These are phyloP conservation scores for Pythium scleroteichum DNA, from an alignment of 352 stramenopile species.

Conservation along the genomic window DNA sequence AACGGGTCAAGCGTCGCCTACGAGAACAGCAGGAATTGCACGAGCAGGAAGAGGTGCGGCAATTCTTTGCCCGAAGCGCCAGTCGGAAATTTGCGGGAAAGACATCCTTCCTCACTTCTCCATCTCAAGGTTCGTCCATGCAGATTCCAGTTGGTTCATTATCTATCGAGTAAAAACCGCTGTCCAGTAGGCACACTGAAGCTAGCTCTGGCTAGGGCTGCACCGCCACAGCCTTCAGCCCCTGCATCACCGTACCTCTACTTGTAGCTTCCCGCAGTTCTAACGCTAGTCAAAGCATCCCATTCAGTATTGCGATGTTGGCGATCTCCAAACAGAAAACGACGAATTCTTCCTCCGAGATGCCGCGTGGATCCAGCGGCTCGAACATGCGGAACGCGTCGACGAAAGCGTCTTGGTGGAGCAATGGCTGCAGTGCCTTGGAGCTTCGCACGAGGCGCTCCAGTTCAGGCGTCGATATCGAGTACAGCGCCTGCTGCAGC, in stretches of 20 bases:
- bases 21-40: background rate
- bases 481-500: slow-evolving; percentile 46
- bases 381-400: slow-evolving; percentile 65
- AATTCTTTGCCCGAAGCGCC: background rate
- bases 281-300: slow-evolving; percentile 31
- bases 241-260: slow-evolving; percentile 8
- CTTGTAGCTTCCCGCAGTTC: background rate
- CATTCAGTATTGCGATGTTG: slow-evolving; percentile 44
- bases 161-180: too few relatives aligned
- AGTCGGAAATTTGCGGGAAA: background rate
- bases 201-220: background rate
- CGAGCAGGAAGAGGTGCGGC: slow-evolving; percentile 16
- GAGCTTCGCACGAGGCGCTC: slow-evolving; percentile 42
- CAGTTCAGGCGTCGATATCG: slow-evolving; percentile 29
- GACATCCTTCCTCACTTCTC: too few relatives aligned
- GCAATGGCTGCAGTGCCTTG: slow-evolving; percentile 53
- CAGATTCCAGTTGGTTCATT: too few relatives aligned
- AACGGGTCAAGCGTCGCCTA: slow-evolving; percentile 10
- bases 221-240: background rate
- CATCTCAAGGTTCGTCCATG: too few relatives aligned
- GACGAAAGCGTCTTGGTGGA: slow-evolving; percentile 62
- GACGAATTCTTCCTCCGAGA: slow-evolving; percentile 73
- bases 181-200: background rate
- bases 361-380: slow-evolving; percentile 53
- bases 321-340: slow-evolving; percentile 74